A percentile compares a stretch with the other conserved stretches of the same genome.
These are phyloP conservation scores for Pestalotiopsis sp. DNA, from an alignment of 2,329 filamentous ascomycete genomes.

Conservation along the genomic window DNA sequence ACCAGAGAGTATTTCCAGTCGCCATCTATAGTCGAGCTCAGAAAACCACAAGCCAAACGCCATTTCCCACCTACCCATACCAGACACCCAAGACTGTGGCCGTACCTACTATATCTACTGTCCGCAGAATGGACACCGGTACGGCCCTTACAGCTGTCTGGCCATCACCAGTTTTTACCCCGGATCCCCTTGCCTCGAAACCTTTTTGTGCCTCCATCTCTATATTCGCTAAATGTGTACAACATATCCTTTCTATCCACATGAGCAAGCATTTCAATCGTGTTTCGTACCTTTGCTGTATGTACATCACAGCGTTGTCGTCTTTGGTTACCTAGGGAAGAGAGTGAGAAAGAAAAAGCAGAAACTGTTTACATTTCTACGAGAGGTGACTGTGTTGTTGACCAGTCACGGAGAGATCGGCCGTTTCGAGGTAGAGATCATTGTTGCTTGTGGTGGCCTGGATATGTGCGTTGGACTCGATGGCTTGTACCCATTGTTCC, in stretches of 20 bases:
- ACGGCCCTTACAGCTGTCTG: not conserved
- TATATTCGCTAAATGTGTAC: not conserved
- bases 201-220: not conserved
- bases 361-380: not conserved
- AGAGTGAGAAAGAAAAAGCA: not conserved
- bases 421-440: constrained; percentile 56
- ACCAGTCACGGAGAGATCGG: constrained; percentile 46
- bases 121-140: not conserved
- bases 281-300: not conserved
- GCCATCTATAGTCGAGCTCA: not conserved
- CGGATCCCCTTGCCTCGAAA: not conserved
- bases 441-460: constrained; percentile 68
- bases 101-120: not conserved
- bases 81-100: not conserved
- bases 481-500: constrained; percentile 70
- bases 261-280: not conserved
- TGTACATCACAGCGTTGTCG: not conserved
- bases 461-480: constrained; percentile 66
- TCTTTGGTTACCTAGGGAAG: not conserved
- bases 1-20: not conserved
- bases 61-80: not conserved
- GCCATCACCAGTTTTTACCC: not conserved
- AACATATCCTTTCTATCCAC: not conserved
- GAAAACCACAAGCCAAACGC: not conserved
- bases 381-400: constrained; percentile 3